Base-by-base conservation (phyloP, 2,329 filamentous ascomycete species). In the Madurella mycetomatis region DNA sequence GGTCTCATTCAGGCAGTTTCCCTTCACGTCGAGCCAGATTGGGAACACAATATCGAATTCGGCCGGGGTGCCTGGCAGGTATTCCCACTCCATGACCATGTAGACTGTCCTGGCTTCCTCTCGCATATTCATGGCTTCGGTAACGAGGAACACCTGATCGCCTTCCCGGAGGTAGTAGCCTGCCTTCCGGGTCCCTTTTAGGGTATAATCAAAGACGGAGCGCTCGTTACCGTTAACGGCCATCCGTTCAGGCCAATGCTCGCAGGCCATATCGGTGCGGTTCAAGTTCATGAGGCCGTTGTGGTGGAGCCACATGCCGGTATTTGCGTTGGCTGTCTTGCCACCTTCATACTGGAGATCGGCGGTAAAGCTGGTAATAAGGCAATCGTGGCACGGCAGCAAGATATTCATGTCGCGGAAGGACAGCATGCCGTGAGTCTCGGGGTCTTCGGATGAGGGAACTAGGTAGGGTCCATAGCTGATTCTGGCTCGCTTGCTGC, bases 231-330 rank as follows among this genome's bases (percentile, higher is more conserved):
- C 53, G 30, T 55, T 55, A n/a, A 55, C 47, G 30, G 18, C 30
- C 7, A 55, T 55, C 1, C 53, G 16, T 30, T 55, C 53, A 11
- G 53, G 53, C 53, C 53, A 50, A 12, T 55, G n/a, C 13, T 19
- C 32, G 42, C 53, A 55, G 11, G 41, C 41, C 0, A n/a, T 17
- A 16, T 50, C 53, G 42, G 53, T 47, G 37, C 53, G 53, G 47
- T 55, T 50, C 25, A 55, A 34, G 43, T 55, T 55, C 34, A 46
- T 50, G 25, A 55, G 42, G 31, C 53, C 53, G 25, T 17, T 47
- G 47, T 55, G 53, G 47, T 55, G 53, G 32, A 55, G 47, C 53
- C 53, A 55, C 40, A 55, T 51, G 19, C 41, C 30, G 16, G 25
- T 50, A 47, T 55, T 55, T 34, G 53, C 53, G 47, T 55, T 55